Evolutionary conservation across 805 yeast species (phyloP), one percentile per base, ranked within the genome.

Genomic region (Suhomyces xylopsoci): DNA sequence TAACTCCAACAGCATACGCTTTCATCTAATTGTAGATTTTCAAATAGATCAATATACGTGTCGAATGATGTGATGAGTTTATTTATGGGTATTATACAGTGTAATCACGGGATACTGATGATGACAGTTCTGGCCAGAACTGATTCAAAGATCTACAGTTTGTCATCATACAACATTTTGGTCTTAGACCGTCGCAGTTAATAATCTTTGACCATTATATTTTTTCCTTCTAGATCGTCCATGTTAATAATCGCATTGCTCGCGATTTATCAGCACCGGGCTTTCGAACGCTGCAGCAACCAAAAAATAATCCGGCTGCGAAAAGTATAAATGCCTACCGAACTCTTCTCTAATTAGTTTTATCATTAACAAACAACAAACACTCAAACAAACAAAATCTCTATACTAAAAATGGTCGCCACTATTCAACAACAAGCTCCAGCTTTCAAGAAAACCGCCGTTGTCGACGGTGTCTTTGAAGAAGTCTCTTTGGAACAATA

Each of bases 361-460:
- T n/a, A n/a, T n/a, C n/a, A n/a, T n/a, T n/a, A n/a, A n/a, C n/a
- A n/a, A n/a, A n/a, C n/a, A n/a, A n/a, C n/a, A n/a, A n/a, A n/a
- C n/a, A n/a, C n/a, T n/a, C n/a, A n/a, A n/a, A n/a, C n/a, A n/a
- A n/a, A n/a, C n/a, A n/a, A n/a, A n/a, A n/a, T n/a, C n/a, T n/a
- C n/a, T n/a, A 26, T 5, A 14, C 7, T 14, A n/a, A 61, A 51
- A 81, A 93, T 92, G 97, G 91, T 84, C 71, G 91, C 96, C 59
- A 78, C 79, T 67, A 90, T 93, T 69, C 97, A 91, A 81, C 85
- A 90, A 74, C 97, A 93, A 74, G 99, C 99, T 70, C 99, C 99
- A 76, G 63, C 83, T 55, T 94, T 94, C 89, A 88, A 81, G 76
- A 93, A 93, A 81, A 90, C 96, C 64, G 99, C 99, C 72, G 98